Evolutionary conservation across 2,329 filamentous ascomycete genomes (phyloP).

Genomic region (Fusarium sp.): DNA sequence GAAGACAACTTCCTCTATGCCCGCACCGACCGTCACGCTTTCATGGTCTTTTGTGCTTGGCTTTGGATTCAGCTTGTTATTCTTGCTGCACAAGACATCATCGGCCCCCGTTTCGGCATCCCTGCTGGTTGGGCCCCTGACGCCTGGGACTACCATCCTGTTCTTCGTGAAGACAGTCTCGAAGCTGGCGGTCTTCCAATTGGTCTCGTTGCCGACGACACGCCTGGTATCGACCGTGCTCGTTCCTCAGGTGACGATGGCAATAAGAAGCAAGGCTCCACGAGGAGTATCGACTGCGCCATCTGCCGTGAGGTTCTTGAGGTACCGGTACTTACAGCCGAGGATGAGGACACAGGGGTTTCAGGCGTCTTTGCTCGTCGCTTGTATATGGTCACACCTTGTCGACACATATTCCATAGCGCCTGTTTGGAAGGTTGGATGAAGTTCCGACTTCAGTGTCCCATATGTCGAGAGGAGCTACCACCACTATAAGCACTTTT

Average conservation of each 20-base stretch:
- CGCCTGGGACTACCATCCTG: conserved; percentile 95
- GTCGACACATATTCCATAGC: conserved; percentile 95
- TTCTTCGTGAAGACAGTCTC: conserved; percentile 84
- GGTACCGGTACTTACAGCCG: conserved; percentile 80
- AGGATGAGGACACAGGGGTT: conserved; percentile 67
- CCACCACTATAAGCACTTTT: conserved; percentile 76
- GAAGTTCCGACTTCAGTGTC: conserved; percentile 91
- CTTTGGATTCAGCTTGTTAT: conserved; percentile 87
- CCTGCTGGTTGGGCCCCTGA: conserved; percentile 76
- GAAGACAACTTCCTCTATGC: conserved; percentile 86
- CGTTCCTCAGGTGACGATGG: conserved; percentile 53
- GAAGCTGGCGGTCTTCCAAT: conserved; percentile 86
- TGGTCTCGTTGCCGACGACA: conserved; percentile 66
- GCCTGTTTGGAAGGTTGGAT: conserved; percentile 96
- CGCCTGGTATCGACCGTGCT: conserved; percentile 46
- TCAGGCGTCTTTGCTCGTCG: conserved; percentile 81
- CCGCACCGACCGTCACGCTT: conserved; percentile 74
- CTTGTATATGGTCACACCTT: conserved; percentile 97
- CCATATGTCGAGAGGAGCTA: conserved; percentile 91
- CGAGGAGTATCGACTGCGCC: conserved; percentile 83
- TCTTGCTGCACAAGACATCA: conserved; percentile 83
- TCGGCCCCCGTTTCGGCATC: conserved; percentile 90
- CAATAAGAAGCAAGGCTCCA: conserved; percentile 51
- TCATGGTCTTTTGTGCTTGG: conserved; percentile 76
- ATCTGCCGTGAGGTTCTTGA: conserved; percentile 95